Percentiles rank a stretch among this genome's conserved stretches.
Evolutionary conservation across 257 asterid species (phyloP).

Genomic region (Vinca minor): DNA sequence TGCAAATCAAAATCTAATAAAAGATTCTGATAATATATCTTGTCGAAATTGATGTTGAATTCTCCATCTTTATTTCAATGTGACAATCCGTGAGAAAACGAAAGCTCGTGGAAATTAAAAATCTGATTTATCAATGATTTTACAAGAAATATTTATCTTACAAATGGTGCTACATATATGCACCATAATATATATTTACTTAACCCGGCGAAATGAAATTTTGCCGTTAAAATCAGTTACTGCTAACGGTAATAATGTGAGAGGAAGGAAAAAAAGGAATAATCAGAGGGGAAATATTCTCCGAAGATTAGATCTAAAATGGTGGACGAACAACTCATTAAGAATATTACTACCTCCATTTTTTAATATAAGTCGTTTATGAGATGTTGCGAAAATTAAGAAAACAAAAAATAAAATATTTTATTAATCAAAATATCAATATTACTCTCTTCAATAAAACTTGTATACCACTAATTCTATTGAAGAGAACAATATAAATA

Average conservation of each 20-base stretch:
- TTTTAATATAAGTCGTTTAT: too few relatives aligned
- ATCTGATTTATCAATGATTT: conserved; percentile 22
- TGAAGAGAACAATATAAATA: too few relatives aligned
- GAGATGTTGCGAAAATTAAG: too few relatives aligned
- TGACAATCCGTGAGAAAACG: conserved; percentile 7
- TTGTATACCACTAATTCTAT: too few relatives aligned
- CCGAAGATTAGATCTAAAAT: conserved; percentile 20
- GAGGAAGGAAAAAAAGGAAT: background rate
- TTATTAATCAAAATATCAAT: too few relatives aligned
- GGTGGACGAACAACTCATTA: conserved; percentile 22
- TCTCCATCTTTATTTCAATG: background rate
- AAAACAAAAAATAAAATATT: too few relatives aligned
- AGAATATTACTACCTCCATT: too few relatives aligned
- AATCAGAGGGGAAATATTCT: too few relatives aligned
- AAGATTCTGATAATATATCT: conserved; percentile 26
- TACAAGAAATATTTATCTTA: conserved; percentile 19
- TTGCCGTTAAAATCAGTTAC: too few relatives aligned
- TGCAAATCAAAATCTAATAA: conserved; percentile 18
- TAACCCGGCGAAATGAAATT: conserved; percentile 17
- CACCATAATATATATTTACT: conserved; percentile 16
- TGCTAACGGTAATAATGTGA: background rate
- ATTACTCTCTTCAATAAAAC: too few relatives aligned
- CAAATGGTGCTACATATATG: conserved; percentile 21
- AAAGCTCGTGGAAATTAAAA: conserved; percentile 14
- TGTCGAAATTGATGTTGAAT: conserved; percentile 10